A percentile compares a stretch with the other conserved stretches of the same genome.
These are phyloP conservation scores for Coemansia sp. DNA, from an alignment of 192 early-diverging fungal genomes.

Conservation along the genomic window DNA sequence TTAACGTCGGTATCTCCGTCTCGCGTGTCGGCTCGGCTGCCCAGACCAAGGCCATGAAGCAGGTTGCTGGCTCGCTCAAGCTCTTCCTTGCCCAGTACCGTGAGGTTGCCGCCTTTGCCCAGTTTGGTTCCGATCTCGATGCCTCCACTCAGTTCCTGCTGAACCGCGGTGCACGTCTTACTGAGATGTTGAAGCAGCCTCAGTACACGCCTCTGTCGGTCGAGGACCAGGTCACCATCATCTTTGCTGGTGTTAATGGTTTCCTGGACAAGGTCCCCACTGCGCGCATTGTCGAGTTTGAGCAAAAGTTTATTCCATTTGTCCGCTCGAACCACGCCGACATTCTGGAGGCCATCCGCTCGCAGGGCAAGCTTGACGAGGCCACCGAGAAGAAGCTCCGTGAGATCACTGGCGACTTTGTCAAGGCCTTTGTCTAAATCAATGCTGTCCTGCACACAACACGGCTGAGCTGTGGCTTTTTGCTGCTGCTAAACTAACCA, in stretches of 20 bases:
- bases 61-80: constrained; percentile 99
- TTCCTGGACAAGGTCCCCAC: constrained; percentile 98
- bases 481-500: too few relatives aligned
- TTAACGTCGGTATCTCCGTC: constrained; percentile 99
- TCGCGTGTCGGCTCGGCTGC: constrained; percentile 99
- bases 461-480: background rate
- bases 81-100: constrained; percentile 99
- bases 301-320: constrained; percentile 84
- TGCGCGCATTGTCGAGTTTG: constrained; percentile 89
- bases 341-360: constrained; percentile 85
- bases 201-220: constrained; percentile 96
- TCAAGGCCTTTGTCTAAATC: constrained; percentile 69
- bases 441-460: background rate
- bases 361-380: constrained; percentile 80
- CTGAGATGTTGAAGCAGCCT: constrained; percentile 98
- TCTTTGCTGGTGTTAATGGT: constrained; percentile 99
- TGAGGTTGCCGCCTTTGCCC: constrained; percentile 99
- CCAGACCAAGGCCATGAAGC: constrained; percentile 99
- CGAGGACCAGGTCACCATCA: constrained; percentile 96
- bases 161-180: constrained; percentile 99
- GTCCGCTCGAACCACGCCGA: constrained; percentile 84
- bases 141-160: constrained; percentile 99
- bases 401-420: constrained; percentile 71
- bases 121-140: constrained; percentile 99
- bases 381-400: constrained; percentile 92